Conservation (phyloP, 2,329 filamentous ascomycete genomes). For the Clonostachys chloroleuca region DNA sequence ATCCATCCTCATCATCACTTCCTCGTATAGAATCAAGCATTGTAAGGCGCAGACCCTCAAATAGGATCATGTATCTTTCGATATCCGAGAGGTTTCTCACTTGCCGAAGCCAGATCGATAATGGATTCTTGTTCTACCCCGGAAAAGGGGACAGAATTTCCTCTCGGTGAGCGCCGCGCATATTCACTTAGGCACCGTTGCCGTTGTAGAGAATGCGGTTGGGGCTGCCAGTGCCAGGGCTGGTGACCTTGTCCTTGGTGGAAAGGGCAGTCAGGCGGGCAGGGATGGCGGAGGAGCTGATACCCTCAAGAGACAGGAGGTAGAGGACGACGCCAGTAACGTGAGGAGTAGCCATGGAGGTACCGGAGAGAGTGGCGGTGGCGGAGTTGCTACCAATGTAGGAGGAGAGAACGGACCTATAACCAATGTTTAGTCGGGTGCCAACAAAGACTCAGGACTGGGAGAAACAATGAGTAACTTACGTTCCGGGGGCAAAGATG, state of each 20-base stretch:
- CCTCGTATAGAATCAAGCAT: too few relatives aligned
- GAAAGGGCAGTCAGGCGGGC: constrained; percentile 33
- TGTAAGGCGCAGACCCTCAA: too few relatives aligned
- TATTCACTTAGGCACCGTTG: constrained; percentile 6
- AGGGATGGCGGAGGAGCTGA: constrained; percentile 25
- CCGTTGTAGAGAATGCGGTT: constrained; percentile 49
- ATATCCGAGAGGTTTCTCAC: too few relatives aligned
- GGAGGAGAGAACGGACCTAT: constrained; percentile 34
- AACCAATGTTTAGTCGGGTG: constrained; percentile 5
- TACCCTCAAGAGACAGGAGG: constrained; percentile 34
- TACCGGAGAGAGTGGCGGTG: constrained; percentile 48
- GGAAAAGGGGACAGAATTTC: too few relatives aligned
- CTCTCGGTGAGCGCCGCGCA: not conserved
- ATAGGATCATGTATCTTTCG: too few relatives aligned
- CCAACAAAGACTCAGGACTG: constrained; percentile 44
- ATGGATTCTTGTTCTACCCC: too few relatives aligned
- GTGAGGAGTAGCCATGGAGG: constrained; percentile 60
- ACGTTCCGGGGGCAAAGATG: constrained; percentile 44
- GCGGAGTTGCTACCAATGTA: constrained; percentile 39
- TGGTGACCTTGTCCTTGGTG: constrained; percentile 33
- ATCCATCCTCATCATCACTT: too few relatives aligned
- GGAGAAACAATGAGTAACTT: constrained; percentile 31
- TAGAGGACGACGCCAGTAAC: constrained; percentile 50
- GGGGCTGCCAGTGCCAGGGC: constrained; percentile 28
- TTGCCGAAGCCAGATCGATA: too few relatives aligned